phyloP scores from a whole-genome alignment of 768 basidiomycete species.

The Boletus subparvulus region DNA sequence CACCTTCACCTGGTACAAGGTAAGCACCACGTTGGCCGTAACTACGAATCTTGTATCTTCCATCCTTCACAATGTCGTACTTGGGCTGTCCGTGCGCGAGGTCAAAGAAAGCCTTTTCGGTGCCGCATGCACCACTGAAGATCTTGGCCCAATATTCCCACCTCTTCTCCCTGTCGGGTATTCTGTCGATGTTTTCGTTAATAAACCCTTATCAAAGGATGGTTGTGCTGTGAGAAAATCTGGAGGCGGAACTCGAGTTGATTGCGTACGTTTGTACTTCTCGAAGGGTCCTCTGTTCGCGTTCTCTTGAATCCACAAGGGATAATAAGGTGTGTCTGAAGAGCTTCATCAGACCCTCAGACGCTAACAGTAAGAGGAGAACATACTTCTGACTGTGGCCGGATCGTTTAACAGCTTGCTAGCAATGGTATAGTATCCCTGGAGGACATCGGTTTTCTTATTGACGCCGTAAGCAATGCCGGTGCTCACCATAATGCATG shows the following conservation, averaged over 20 bases:
- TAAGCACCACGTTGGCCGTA: too few relatives aligned
- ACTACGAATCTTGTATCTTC: too few relatives aligned
- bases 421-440: background rate
- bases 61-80: too few relatives aligned
- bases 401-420: background rate
- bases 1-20: too few relatives aligned
- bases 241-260: background rate
- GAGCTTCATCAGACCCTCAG: background rate
- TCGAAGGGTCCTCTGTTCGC: background rate
- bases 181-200: background rate
- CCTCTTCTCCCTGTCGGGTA: background rate
- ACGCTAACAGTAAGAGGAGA: background rate
- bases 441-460: background rate
- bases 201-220: too few relatives aligned
- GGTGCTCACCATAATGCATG: background rate
- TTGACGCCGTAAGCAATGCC: background rate
- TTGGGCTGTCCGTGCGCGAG: too few relatives aligned
- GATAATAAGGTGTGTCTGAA: background rate
- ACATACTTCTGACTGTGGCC: background rate
- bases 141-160: background rate
- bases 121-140: background rate
- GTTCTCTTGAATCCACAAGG: background rate
- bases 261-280: background rate
- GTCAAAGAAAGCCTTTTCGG: background rate
- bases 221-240: too few relatives aligned